Conservation (phyloP, 1,284 basidiomycete genomes). For the Heterobasidion irregulare region DNA sequence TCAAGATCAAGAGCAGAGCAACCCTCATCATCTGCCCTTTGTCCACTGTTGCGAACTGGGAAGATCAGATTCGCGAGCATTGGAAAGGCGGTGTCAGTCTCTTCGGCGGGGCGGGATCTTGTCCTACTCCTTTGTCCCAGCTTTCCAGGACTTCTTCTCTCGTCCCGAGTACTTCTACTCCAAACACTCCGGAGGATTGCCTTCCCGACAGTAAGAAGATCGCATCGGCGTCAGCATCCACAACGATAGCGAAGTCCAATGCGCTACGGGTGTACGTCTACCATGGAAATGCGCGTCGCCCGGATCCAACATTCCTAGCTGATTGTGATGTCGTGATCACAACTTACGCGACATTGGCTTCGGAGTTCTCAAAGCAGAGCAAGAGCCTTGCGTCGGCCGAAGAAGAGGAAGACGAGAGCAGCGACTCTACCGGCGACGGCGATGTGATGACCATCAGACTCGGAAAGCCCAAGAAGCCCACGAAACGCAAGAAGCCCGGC, state of each 20-base stretch:
- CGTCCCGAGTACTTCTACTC: slow-evolving; percentile 11
- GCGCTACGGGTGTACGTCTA: slow-evolving; percentile 87
- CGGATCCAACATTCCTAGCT: slow-evolving; percentile 78
- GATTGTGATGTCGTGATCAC: slow-evolving; percentile 98
- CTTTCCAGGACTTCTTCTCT: slow-evolving; percentile 7
- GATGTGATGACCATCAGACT: slow-evolving; percentile 55
- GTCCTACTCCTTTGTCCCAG: slow-evolving; percentile 9
- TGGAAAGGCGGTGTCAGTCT: slow-evolving; percentile 82
- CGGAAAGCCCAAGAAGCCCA: slow-evolving; percentile 50
- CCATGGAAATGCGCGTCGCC: slow-evolving; percentile 86
- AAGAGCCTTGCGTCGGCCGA: slow-evolving; percentile 50
- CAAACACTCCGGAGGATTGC: background rate
- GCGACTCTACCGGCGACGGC: slow-evolving; percentile 57
- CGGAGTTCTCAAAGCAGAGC: slow-evolving; percentile 89
- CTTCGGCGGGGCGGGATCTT: slow-evolving; percentile 59
- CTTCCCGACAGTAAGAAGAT: background rate
- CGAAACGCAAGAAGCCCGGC: slow-evolving; percentile 24
- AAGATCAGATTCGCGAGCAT: slow-evolving; percentile 96
- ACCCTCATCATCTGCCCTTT: slow-evolving; percentile 97
- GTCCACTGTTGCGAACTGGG: slow-evolving; percentile 97
- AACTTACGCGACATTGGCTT: slow-evolving; percentile 92
- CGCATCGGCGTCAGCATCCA: background rate
- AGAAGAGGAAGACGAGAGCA: slow-evolving; percentile 59
- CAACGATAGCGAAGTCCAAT: slow-evolving; percentile 18
- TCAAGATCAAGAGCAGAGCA: slow-evolving; percentile 78